Conservation (phyloP, 2,329 filamentous ascomycete genomes). For the Esteya vermicola region DNA sequence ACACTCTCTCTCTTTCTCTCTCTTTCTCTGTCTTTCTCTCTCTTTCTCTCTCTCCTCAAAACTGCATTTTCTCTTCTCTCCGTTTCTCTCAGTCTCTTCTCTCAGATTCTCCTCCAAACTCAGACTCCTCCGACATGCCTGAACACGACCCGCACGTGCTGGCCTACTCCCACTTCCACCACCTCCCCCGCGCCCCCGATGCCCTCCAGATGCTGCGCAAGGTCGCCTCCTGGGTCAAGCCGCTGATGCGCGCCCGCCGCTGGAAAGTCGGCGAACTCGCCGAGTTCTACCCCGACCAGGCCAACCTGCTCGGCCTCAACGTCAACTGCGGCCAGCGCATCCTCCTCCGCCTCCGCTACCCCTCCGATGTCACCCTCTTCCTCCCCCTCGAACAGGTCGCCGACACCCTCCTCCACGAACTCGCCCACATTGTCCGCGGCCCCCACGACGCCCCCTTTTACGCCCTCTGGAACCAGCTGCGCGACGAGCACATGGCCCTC, state of each 20-base stretch:
- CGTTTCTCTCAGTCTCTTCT: background rate
- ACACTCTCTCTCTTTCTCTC: background rate
- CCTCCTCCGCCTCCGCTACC: slow-evolving; percentile 65
- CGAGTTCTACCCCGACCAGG: slow-evolving; percentile 71
- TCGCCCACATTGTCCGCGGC: slow-evolving; percentile 75
- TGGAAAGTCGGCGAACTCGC: slow-evolving; percentile 70
- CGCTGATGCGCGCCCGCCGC: slow-evolving; percentile 75
- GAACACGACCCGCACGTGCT: slow-evolving; percentile 31
- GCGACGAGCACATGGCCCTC: slow-evolving; percentile 70
- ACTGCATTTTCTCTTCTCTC: background rate
- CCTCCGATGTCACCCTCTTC: slow-evolving; percentile 62
- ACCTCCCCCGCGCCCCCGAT: slow-evolving; percentile 31
- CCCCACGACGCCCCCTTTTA: slow-evolving; percentile 76
- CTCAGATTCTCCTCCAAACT: background rate
- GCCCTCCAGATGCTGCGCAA: slow-evolving; percentile 54
- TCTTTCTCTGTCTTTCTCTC: background rate
- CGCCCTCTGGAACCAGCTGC: slow-evolving; percentile 74
- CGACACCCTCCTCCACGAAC: slow-evolving; percentile 89
- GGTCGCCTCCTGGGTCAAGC: slow-evolving; percentile 79
- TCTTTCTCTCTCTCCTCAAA: background rate
- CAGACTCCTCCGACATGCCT: slow-evolving; percentile 18
- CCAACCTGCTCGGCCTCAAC: slow-evolving; percentile 67
- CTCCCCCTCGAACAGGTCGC: slow-evolving; percentile 65
- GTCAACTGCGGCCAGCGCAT: slow-evolving; percentile 65
- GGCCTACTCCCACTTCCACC: slow-evolving; percentile 33